phyloP scores from a whole-genome alignment of 169 alveolate genomes.

The Plasmodium malariae region DNA sequence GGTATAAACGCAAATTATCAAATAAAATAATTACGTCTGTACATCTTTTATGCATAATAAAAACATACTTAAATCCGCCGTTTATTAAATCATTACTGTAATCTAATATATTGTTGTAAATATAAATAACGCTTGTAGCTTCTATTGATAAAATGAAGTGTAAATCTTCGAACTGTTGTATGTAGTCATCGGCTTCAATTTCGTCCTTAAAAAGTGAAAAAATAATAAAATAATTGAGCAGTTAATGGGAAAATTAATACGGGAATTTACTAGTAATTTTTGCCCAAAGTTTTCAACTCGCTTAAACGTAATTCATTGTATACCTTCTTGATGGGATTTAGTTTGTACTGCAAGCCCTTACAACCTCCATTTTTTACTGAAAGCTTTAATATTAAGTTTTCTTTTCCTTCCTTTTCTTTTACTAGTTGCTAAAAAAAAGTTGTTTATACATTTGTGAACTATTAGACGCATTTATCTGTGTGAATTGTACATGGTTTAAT shows the following conservation, averaged over 20 bases:
- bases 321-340: slow-evolving; percentile 74
- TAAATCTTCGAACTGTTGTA: slow-evolving; percentile 70
- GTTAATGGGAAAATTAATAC: too few relatives aligned
- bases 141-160: slow-evolving; percentile 65
- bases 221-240: not conserved
- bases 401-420: slow-evolving; percentile 6
- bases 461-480: not conserved
- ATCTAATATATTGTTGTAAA: slow-evolving; percentile 65
- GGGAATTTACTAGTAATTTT: too few relatives aligned
- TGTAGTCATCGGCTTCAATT: slow-evolving; percentile 70
- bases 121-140: slow-evolving; percentile 69
- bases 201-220: slow-evolving; percentile 43
- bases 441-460: not conserved
- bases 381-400: slow-evolving; percentile 35
- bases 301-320: slow-evolving; percentile 7
- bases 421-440: slow-evolving; percentile 62
- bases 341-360: slow-evolving; percentile 67
- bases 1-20: not conserved
- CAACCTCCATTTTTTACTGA: slow-evolving; percentile 74
- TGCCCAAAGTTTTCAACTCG: too few relatives aligned
- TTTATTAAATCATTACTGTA: slow-evolving; percentile 64
- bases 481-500: not conserved
- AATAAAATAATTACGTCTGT: not conserved
- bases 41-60: not conserved
- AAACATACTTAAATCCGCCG: slow-evolving; percentile 77